A percentile compares a stretch with the other conserved stretches of the same genome.
Conservation (phyloP, 2,329 filamentous ascomycete species). For the Fusarium avenaceum region DNA sequence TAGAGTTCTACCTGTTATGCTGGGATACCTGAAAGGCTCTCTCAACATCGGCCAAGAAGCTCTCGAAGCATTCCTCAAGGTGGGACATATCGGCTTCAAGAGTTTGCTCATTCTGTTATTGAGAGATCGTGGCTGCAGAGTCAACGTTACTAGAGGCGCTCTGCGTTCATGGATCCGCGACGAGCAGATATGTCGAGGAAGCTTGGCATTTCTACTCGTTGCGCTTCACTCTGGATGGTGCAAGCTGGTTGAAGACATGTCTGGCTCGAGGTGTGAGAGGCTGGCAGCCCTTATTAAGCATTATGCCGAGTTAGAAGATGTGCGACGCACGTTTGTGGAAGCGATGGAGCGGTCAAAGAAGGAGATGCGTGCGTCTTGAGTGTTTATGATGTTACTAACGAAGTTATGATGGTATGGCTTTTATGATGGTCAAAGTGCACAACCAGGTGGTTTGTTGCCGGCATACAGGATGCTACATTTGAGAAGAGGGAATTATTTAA, state of each 20-base stretch:
- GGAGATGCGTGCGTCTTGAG: slow-evolving; percentile 21
- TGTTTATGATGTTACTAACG: slow-evolving; percentile 20
- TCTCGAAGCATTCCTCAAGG: slow-evolving; percentile 27
- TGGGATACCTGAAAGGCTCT: slow-evolving; percentile 22
- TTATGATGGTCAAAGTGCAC: slow-evolving; percentile 17
- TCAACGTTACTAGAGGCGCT: slow-evolving; percentile 25
- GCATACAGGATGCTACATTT: not conserved
- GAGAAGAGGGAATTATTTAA: not conserved
- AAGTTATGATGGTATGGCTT: slow-evolving; percentile 26
- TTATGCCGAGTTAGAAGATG: slow-evolving; percentile 33
- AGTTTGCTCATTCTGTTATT: slow-evolving; percentile 27
- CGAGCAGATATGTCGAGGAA: slow-evolving; percentile 22
- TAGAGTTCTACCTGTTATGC: slow-evolving; percentile 28
- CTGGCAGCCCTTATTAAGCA: slow-evolving; percentile 24
- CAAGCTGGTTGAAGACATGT: slow-evolving; percentile 19
- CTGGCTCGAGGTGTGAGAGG: slow-evolving; percentile 19
- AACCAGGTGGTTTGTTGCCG: slow-evolving; percentile 16
- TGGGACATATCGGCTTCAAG: slow-evolving; percentile 29
- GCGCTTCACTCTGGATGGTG: slow-evolving; percentile 33
- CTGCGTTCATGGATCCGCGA: slow-evolving; percentile 32
- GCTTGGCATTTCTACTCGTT: slow-evolving; percentile 31
- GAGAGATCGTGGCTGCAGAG: slow-evolving; percentile 26
- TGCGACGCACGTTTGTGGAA: slow-evolving; percentile 25
- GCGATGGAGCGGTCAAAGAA: slow-evolving; percentile 35
- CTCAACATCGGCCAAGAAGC: slow-evolving; percentile 25